Base-by-base conservation (phyloP, 2,329 filamentous ascomycete genomes). In the Trichophyton schoenleinii region DNA sequence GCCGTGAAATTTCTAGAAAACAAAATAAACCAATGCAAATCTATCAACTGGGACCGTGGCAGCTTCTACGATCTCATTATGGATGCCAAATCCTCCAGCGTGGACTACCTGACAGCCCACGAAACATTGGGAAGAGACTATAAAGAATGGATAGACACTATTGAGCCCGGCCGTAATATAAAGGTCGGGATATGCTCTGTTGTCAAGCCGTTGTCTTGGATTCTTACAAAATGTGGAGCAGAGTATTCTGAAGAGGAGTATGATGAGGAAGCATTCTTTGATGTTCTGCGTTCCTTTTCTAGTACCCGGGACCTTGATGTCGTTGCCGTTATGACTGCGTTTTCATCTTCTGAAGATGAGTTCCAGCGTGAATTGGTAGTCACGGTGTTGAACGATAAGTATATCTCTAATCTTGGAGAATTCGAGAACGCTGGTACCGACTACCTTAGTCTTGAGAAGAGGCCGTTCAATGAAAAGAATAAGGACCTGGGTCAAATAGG, bases 71-170 rank as follows among this genome's bases (percentile, higher is more conserved):
- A 75, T 1, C 70, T 78, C 60, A 76, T 86, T 38, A 73, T 78
- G 28, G 66, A 74, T 20, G 80, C 83, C 2, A 86, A 85, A 70
- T 74, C 77, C 53, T 76, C 83, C 62, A 80, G 75, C 49, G 69
- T 86, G 42, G 78, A 79, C 46, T 70, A 76, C 1, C 70, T 87
- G 25, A 77, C 73, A 9, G 68, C 84, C 63, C 70, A 77, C 2
- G 83, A 85, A 66, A 79, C 84, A 20, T 70, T 86, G 61, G 76
- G 79, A 44, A 82, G 84, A 63, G 83, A 87, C 68, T 87, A 85
- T 68, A 87, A 87, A 70, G 74, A 81, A 58, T 87, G 83, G 83
- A 80, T 80, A 62, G 64, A 70, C 66, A 63, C 69, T 8, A 13
- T 41, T 20, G 34, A 13, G 8, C 25, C 31, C 8, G 38, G 9